These are phyloP conservation scores for Phaffomyces thermotolerans DNA, from an alignment of 805 yeast species.

Conservation along the genomic window DNA sequence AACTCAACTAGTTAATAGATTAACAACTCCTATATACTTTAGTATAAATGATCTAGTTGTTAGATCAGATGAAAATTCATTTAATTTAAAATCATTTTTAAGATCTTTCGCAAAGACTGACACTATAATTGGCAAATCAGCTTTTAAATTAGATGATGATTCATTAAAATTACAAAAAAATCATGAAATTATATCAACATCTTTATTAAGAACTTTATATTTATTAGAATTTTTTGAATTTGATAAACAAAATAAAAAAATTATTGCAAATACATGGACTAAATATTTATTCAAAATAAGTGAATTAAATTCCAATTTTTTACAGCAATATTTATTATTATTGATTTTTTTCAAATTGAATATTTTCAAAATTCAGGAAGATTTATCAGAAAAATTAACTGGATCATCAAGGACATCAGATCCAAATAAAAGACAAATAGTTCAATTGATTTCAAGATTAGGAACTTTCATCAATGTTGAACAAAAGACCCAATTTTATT, in stretches of 20 bases:
- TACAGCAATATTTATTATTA: slow-evolving; percentile 40
- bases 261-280: slow-evolving; percentile 46
- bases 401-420: slow-evolving; percentile 31
- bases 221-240: slow-evolving; percentile 40
- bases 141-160: slow-evolving; percentile 16
- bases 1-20: slow-evolving; percentile 42
- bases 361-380: slow-evolving; percentile 31
- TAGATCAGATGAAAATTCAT: slow-evolving; percentile 24
- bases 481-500: slow-evolving; percentile 48
- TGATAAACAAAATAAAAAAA: slow-evolving; percentile 11
- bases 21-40: slow-evolving; percentile 45
- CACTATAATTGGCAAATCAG: slow-evolving; percentile 13
- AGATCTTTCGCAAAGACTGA: slow-evolving; percentile 19
- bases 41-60: slow-evolving; percentile 30
- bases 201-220: slow-evolving; percentile 45
- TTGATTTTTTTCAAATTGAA: slow-evolving; percentile 39
- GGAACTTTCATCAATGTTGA: slow-evolving; percentile 38
- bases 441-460: slow-evolving; percentile 41
- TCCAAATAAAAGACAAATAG: slow-evolving; percentile 25
- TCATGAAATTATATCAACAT: slow-evolving; percentile 51
- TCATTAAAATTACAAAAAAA: slow-evolving; percentile 32
- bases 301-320: slow-evolving; percentile 25
- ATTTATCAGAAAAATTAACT: slow-evolving; percentile 30
- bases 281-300: slow-evolving; percentile 31
- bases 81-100: slow-evolving; percentile 24